Evolutionary conservation across 805 yeast species (phyloP).

Genomic region (Monosporozyma aerobia): DNA sequence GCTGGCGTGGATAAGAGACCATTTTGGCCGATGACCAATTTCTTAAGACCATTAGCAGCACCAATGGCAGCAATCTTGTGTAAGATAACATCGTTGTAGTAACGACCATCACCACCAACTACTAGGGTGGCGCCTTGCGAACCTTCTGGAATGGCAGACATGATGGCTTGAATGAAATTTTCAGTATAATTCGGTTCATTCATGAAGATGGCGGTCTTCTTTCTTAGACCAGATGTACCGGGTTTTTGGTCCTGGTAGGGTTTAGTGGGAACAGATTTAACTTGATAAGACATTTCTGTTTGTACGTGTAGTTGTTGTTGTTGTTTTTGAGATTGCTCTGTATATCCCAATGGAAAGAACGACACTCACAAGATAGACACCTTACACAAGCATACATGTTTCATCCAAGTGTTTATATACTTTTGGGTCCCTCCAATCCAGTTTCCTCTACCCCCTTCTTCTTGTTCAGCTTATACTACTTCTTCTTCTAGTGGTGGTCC

Average conservation of each 20-base stretch:
- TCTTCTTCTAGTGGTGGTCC: too few relatives aligned
- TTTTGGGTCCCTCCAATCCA: too few relatives aligned
- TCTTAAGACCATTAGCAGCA: slow-evolving; percentile 85
- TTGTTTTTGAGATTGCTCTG: too few relatives aligned
- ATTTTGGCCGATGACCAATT: slow-evolving; percentile 76
- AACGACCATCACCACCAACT: slow-evolving; percentile 96
- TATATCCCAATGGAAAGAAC: too few relatives aligned
- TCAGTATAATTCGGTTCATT: slow-evolving; percentile 70
- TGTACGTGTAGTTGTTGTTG: too few relatives aligned
- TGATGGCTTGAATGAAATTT: slow-evolving; percentile 82
- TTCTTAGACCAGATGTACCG: slow-evolving; percentile 94
- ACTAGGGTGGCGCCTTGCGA: slow-evolving; percentile 64
- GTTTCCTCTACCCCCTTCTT: too few relatives aligned
- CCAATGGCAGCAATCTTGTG: slow-evolving; percentile 75
- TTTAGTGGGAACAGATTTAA: slow-evolving; percentile 46
- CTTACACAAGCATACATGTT: too few relatives aligned
- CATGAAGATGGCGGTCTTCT: slow-evolving; percentile 79
- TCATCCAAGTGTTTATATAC: too few relatives aligned
- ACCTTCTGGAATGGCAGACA: slow-evolving; percentile 92
- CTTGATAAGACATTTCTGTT: slow-evolving; percentile 16
- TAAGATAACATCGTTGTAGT: slow-evolving; percentile 73
- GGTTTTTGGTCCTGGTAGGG: slow-evolving; percentile 91
- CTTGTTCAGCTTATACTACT: too few relatives aligned
- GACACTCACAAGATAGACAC: too few relatives aligned
- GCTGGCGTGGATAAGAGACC: slow-evolving; percentile 95